Base-by-base conservation (phyloP, 495 filamentous ascomycete genomes). In the Pseudomonodictys pantanalensis region DNA sequence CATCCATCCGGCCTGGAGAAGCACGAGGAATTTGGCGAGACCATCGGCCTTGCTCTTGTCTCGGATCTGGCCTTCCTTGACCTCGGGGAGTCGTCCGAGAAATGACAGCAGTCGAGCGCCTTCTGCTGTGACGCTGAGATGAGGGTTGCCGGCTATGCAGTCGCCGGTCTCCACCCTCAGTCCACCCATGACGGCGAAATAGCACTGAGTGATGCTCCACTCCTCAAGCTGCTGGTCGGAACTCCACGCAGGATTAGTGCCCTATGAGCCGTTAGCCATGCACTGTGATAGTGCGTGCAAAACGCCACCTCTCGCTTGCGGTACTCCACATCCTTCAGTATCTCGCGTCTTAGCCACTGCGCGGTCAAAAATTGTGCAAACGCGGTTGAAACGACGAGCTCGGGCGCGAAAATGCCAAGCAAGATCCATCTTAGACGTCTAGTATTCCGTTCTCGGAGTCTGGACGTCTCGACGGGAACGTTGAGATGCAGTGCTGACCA, bases 1-100 rank as follows among this genome's bases (percentile, higher is more conserved):
- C 60, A 63, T 57, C 60, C 60, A 57, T 3, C 45, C 60, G 10
- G 60, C 60, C 12, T 57, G 60, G 2, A 63, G n/a, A 30, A 43
- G 45, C 9, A 58, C 60, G n/a, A 63, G 23, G 2, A 42, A 28
- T 23, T 57, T 57, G 2, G 52, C 60, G 10, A 63, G 33, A 1
- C 54, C 60, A 25, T 57, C 60, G 6, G 60, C 54, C 41, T 57
- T 57, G 53, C 35, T 45, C 32, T 63, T 57, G 47, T 57, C 60
- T 3, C 9, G 32, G 25, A 59, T 51, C 32, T 57, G 45, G 20
- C 23, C 35, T 23, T 58, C 53, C 8, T 8, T n/a, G 24, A 63
- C 35, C 5, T 26, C 4, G 8, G 60, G 60, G 3, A 56, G 60
- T 12, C 54, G 54, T 15, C 52, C 60, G 24, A 56, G 54, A 15